Evolutionary conservation across 2,329 filamentous ascomycete genomes (phyloP).

Genomic region (Fusarium sp.): DNA sequence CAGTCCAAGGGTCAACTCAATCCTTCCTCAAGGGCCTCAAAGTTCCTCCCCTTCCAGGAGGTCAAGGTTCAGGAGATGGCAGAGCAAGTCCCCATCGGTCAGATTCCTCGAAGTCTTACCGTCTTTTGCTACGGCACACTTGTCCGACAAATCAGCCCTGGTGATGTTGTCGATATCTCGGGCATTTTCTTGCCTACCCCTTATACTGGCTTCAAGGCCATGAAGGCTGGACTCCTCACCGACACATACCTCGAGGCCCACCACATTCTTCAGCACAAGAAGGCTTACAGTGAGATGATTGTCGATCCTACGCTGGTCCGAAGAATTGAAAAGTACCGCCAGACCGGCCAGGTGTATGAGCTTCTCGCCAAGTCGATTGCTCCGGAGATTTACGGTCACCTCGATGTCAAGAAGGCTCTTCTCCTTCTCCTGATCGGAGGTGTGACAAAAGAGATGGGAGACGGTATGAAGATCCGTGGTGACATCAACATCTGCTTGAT

Average conservation of each 20-base stretch:
- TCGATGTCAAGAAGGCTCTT: conserved; percentile 97
- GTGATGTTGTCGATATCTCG: conserved; percentile 92
- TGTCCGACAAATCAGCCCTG: conserved; percentile 88
- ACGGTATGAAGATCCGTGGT: conserved; percentile 98
- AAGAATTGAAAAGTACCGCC: conserved; percentile 86
- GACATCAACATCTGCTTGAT: conserved; percentile 99
- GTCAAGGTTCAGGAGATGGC: conserved; percentile 99
- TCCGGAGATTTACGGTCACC: conserved; percentile 95
- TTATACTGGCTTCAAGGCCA: conserved; percentile 98
- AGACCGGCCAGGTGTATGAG: conserved; percentile 93
- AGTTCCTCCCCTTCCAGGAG: conserved; percentile 97
- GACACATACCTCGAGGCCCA: conserved; percentile 98
- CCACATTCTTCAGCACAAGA: conserved; percentile 94
- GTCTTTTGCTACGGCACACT: conserved; percentile 89
- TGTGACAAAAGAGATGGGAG: conserved; percentile 95
- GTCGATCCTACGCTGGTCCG: conserved; percentile 83
- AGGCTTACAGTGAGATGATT: conserved; percentile 92
- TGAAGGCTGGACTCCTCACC: conserved; percentile 93
- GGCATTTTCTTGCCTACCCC: conserved; percentile 97
- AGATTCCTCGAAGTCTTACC: conserved; percentile 93
- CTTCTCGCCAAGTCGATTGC: conserved; percentile 96
- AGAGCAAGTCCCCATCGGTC: conserved; percentile 98
- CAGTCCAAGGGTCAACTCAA: conserved; percentile 94
- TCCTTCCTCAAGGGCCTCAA: conserved; percentile 93
- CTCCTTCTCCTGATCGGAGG: conserved; percentile 95